These are phyloP conservation scores for Nymphaea colorata DNA, from an alignment of 164 flowering plant genomes.

Conservation along the genomic window DNA sequence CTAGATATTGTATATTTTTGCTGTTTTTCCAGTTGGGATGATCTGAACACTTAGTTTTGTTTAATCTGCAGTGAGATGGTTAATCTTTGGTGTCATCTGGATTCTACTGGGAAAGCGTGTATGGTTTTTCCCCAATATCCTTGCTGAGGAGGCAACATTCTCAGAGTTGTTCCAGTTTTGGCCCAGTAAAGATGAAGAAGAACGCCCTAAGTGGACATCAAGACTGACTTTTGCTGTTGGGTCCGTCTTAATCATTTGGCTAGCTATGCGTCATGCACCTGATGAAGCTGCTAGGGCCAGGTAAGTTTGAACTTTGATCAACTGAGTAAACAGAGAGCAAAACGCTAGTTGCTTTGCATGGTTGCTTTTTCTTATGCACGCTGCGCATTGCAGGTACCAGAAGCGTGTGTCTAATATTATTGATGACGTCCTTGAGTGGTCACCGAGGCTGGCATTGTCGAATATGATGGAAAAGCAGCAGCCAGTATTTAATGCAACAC, in stretches of 20 bases:
- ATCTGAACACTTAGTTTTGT: not conserved
- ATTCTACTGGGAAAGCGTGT: constrained; percentile 77
- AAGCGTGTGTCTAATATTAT: constrained; percentile 89
- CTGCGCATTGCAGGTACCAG: constrained; percentile 59
- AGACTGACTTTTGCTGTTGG: constrained; percentile 65
- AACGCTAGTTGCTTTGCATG: not conserved
- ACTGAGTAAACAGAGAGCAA: not conserved
- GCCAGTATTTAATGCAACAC: constrained; percentile 38
- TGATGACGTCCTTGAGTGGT: constrained; percentile 96
- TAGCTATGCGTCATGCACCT: constrained; percentile 92
- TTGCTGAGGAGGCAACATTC: constrained; percentile 96
- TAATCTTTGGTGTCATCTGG: constrained; percentile 66
- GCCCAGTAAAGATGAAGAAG: constrained; percentile 96
- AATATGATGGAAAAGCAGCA: constrained; percentile 88
- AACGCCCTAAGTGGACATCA: constrained; percentile 86
- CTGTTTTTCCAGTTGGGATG: not conserved
- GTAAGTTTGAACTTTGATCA: constrained; percentile 25
- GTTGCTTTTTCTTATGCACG: not conserved
- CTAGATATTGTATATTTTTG: not conserved
- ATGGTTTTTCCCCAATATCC: constrained; percentile 96
- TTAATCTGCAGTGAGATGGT: constrained; percentile 56
- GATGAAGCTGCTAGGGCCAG: constrained; percentile 99
- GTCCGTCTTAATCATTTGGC: constrained; percentile 47
- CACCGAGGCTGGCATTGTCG: constrained; percentile 75
- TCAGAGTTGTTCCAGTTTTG: constrained; percentile 84